phyloP scores from a whole-genome alignment of 306 rosid species.

The Astragalus membranaceus region DNA sequence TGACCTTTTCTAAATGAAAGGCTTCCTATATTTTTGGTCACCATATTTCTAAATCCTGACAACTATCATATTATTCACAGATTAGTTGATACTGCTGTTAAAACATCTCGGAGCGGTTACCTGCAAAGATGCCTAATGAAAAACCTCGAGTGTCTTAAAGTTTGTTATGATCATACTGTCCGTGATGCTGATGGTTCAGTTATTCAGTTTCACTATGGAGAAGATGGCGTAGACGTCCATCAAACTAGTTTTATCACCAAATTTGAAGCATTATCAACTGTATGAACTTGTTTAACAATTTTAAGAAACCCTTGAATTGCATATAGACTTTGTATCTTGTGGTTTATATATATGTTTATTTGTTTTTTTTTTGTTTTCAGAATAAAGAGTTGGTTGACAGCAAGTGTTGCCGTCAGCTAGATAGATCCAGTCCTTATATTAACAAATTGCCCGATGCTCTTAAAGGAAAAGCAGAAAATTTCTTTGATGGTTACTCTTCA shows the following conservation, averaged over 20 bases:
- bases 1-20: not conserved
- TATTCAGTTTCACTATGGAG: slow-evolving; percentile 83
- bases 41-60: slow-evolving; percentile 5
- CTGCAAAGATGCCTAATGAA: slow-evolving; percentile 91
- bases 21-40: not conserved
- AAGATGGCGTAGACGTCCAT: slow-evolving; percentile 96
- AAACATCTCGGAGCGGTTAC: slow-evolving; percentile 98
- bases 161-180: slow-evolving; percentile 82
- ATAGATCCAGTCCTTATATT: slow-evolving; percentile 54
- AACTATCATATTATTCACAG: slow-evolving; percentile 33
- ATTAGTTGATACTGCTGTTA: slow-evolving; percentile 94
- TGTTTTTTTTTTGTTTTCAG: slow-evolving; percentile 45
- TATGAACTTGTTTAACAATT: slow-evolving; percentile 31
- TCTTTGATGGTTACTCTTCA: slow-evolving; percentile 25
- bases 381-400: slow-evolving; percentile 60
- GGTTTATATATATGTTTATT: slow-evolving; percentile 5
- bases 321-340: slow-evolving; percentile 10
- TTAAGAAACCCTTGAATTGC: slow-evolving; percentile 9
- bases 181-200: slow-evolving; percentile 94
- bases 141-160: slow-evolving; percentile 79
- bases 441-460: slow-evolving; percentile 65
- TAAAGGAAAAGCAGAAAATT: slow-evolving; percentile 44
- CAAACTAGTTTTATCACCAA: slow-evolving; percentile 71
- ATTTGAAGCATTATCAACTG: slow-evolving; percentile 67
- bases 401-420: slow-evolving; percentile 49